Conservation (phyloP, 371 early-diverging fungal genomes). For the Mucor indicus region DNA sequence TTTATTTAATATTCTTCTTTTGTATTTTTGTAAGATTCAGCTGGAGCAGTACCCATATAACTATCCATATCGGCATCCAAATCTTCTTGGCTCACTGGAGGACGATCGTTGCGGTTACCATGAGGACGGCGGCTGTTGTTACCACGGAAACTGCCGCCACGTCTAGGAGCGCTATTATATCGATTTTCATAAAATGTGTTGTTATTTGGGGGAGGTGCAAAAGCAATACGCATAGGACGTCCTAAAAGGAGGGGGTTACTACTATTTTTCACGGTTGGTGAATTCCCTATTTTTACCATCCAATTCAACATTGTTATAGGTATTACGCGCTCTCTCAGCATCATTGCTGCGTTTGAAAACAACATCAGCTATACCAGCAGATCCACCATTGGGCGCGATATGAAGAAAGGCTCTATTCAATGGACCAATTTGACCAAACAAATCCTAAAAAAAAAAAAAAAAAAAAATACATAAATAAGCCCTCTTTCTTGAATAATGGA, state of each 20-base stretch:
- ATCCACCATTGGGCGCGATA: conserved; percentile 54
- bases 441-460: conserved; percentile 29
- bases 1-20: too few species aligned
- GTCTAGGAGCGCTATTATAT: conserved; percentile 3
- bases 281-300: conserved; percentile 60
- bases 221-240: conserved; percentile 49
- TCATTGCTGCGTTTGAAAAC: conserved; percentile 46
- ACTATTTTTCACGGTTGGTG: not conserved
- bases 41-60: conserved; percentile 41
- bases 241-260: conserved; percentile 14
- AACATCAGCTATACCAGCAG: conserved; percentile 62
- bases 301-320: conserved; percentile 56
- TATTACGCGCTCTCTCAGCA: conserved; percentile 52
- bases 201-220: conserved; percentile 16
- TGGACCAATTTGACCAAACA: conserved; percentile 51
- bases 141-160: conserved; percentile 12
- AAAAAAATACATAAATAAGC: too few species aligned
- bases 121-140: conserved; percentile 12
- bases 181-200: too few species aligned
- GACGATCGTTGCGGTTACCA: conserved; percentile 9
- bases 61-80: conserved; percentile 53
- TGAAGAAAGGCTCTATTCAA: conserved; percentile 51
- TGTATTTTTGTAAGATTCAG: too few species aligned
- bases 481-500: too few species aligned
- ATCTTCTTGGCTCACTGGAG: conserved; percentile 33